Evolutionary conservation across 2,329 filamentous ascomycete species (phyloP).

Genomic region (Tolypocladium tropicale): DNA sequence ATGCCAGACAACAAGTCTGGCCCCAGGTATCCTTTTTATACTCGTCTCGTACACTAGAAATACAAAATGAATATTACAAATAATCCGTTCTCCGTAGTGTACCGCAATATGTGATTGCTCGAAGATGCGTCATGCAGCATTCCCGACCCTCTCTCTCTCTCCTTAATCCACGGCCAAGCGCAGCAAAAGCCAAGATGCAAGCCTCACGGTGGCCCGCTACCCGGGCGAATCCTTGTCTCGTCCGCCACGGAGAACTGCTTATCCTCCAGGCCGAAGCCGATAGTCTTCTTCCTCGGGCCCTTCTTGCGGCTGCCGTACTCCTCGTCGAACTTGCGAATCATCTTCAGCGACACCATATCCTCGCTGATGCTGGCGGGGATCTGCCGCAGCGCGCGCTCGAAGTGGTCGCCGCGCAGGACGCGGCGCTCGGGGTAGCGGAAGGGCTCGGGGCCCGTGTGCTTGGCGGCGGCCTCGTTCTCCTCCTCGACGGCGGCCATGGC

Average conservation of each 20-base stretch:
- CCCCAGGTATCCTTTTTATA: neutral
- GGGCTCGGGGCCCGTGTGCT: conserved; percentile 27
- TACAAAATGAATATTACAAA: neutral
- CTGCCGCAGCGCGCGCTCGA: conserved; percentile 75
- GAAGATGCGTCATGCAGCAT: neutral
- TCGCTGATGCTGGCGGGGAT: conserved; percentile 89
- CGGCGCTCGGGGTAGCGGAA: conserved; percentile 52
- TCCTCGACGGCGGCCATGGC: conserved; percentile 72
- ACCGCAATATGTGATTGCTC: neutral
- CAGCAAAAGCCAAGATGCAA: neutral
- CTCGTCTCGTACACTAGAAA: neutral
- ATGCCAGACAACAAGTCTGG: neutral
- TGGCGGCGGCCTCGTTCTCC: conserved; percentile 40
- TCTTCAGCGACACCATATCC: conserved; percentile 78
- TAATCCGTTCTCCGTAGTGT: neutral
- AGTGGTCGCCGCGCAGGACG: conserved; percentile 56
- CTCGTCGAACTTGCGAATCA: conserved; percentile 91
- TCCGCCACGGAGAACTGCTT: conserved; percentile 25
- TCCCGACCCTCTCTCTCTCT: neutral
- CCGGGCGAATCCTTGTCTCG: conserved; percentile 32
- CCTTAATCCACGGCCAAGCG: neutral
- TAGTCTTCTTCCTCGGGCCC: conserved; percentile 43
- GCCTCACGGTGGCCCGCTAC: neutral
- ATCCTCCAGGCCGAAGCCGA: conserved; percentile 48
- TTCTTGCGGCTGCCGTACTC: conserved; percentile 78